Evolutionary conservation across 805 yeast genomes (phyloP).

Genomic region (Jamesozyma rosinii): DNA sequence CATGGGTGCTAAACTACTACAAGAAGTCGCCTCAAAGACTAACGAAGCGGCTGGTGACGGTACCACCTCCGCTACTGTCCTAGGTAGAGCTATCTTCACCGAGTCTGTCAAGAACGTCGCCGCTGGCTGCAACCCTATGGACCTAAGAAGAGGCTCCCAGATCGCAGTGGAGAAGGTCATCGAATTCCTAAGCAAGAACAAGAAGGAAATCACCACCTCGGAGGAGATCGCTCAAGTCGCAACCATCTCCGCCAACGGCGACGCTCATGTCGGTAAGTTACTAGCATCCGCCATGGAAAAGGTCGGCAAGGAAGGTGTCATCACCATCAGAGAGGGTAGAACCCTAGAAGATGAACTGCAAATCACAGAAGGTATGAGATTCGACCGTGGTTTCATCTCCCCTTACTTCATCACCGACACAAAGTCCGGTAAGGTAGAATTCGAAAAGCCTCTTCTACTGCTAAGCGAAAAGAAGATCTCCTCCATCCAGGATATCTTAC

Average conservation of each 20-base stretch:
- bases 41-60: constrained; percentile 98
- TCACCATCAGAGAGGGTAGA: constrained; percentile 95
- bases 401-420: constrained; percentile 94
- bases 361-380: constrained; percentile 97
- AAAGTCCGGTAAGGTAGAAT: constrained; percentile 87
- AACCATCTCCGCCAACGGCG: constrained; percentile 95
- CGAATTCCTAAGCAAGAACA: constrained; percentile 70
- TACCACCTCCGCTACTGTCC: constrained; percentile 93
- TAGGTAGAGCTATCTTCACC: constrained; percentile 90
- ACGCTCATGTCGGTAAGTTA: constrained; percentile 79
- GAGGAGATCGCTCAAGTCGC: constrained; percentile 98
- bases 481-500: constrained; percentile 81
- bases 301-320: constrained; percentile 98
- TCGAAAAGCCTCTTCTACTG: constrained; percentile 83
- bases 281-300: constrained; percentile 95
- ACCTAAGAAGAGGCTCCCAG: constrained; percentile 92
- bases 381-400: constrained; percentile 93
- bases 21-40: constrained; percentile 95
- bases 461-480: constrained; percentile 89
- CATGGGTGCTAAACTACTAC: constrained; percentile 89
- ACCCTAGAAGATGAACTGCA: constrained; percentile 93
- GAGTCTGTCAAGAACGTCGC: constrained; percentile 95
- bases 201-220: constrained; percentile 85
- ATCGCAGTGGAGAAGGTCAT: constrained; percentile 93
- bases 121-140: constrained; percentile 99